Conservation (phyloP, 768 basidiomycete genomes). For the Naganishia antarctica region DNA sequence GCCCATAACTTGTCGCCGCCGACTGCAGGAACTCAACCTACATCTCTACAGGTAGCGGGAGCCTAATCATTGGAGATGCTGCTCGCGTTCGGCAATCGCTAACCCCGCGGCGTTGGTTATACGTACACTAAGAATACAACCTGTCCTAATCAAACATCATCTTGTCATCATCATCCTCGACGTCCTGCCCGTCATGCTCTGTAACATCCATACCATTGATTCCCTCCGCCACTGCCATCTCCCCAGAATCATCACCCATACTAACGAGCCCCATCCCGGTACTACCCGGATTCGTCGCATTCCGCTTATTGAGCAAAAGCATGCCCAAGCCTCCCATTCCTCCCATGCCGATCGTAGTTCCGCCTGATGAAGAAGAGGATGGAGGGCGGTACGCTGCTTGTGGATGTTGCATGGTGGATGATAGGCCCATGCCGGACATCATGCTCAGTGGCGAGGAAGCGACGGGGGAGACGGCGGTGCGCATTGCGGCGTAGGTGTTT, state of each 20-base stretch:
- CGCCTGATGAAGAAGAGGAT: conserved; percentile 5
- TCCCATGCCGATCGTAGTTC: conserved; percentile 45
- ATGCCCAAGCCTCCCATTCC: conserved; percentile 67
- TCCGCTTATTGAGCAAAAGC: conserved; percentile 64
- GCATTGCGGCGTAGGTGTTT: conserved; percentile 18
- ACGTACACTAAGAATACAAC: no score
- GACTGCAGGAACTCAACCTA: no score
- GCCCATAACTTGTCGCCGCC: no score
- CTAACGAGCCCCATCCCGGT: conserved; percentile 25
- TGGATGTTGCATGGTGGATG: not conserved
- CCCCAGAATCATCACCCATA: conserved; percentile 18
- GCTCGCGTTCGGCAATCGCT: no score
- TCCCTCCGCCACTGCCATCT: conserved; percentile 54
- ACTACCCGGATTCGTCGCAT: conserved; percentile 17
- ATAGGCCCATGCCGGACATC: conserved; percentile 17
- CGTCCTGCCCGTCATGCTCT: conserved; percentile 52
- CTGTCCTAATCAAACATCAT: conserved; percentile 20
- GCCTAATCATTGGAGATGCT: no score
- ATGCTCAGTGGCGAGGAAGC: conserved; percentile 27
- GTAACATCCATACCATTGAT: conserved; percentile 68
- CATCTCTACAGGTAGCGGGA: no score
- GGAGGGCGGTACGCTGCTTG: conserved; percentile 18
- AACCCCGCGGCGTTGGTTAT: no score
- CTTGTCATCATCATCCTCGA: conserved; percentile 22
- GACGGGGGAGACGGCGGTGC: conserved; percentile 28